Evolutionary conservation across 2,329 filamentous ascomycete genomes (phyloP), one percentile per base, ranked within the genome.

Genomic region (Zymoseptoria crescenta): DNA sequence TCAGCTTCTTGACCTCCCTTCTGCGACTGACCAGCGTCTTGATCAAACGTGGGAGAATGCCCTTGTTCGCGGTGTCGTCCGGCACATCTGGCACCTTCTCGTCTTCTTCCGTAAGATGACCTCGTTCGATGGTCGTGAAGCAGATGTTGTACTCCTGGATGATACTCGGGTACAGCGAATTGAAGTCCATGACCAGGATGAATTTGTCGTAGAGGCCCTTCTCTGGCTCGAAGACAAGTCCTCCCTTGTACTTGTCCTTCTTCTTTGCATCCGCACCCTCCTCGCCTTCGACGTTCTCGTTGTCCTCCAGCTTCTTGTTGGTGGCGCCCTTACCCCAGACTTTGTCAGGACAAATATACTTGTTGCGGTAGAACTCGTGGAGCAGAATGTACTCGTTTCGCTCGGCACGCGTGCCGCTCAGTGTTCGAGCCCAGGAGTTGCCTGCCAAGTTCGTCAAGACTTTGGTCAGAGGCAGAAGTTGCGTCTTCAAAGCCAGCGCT

Each of bases 81-180:
- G 93, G 93, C 1, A 96, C 88, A 62, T 96, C 90, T 0, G 94
- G 94, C 1, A 97, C 90, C 57, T 84, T 85, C 57, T 97, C 91
- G 56, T 96, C 91, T 54, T 94, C 88, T 49, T 92, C 86, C 35
- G 84, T 88, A 67, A 87, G 77, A 61, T 83, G 79, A 49, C 83
- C 80, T 67, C 94, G 83, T 62, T 97, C 89, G 6, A 99, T 91
- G 0, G 95, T 99, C 1, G 94, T 99, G 76, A 99, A 99, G 79
- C 95, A 99, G 67, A 99, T 99, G 75, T 99, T 99, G 78, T 87
- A 99, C 81, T 99, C 95, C 72, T 99, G 95, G 62, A 99, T 99
- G 70, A 99, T 97, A 71, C 91, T 96, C 30, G 94, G 94, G 70
- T 99, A 99, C 62, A 99, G 80, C 68, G 92, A 96, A 82, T 99